Evolutionary conservation across 495 filamentous ascomycete genomes (phyloP).

Genomic region (Trypethelium eluteriae): DNA sequence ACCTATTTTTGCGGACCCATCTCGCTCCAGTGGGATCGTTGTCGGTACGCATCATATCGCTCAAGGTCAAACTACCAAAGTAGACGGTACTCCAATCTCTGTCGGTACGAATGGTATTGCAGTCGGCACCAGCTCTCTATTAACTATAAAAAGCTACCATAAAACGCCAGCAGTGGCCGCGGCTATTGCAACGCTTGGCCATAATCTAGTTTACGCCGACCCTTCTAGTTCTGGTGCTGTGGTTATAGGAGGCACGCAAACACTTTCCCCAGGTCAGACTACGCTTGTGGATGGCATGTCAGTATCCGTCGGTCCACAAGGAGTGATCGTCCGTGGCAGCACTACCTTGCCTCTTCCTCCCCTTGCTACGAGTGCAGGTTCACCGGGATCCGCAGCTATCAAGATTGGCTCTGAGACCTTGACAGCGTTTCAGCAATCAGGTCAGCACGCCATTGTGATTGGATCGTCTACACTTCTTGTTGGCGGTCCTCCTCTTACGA

Average conservation of each 20-base stretch:
- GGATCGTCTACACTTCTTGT: constrained; percentile 2
- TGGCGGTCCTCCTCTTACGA: neutral
- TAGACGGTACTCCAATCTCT: neutral
- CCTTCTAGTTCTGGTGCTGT: neutral
- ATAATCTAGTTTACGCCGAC: neutral
- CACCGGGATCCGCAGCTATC: constrained; percentile 5
- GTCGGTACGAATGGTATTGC: neutral
- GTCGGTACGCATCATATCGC: neutral
- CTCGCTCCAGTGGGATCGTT: neutral
- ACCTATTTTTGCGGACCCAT: neutral
- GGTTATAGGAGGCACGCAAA: neutral
- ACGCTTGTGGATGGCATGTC: neutral
- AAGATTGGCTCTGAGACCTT: neutral
- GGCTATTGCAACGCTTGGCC: constrained; percentile 2
- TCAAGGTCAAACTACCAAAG: neutral
- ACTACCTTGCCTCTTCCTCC: constrained; percentile 4
- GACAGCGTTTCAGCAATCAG: constrained; percentile 1
- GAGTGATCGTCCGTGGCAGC: neutral
- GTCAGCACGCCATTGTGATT: neutral
- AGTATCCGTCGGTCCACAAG: neutral
- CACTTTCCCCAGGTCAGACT: neutral
- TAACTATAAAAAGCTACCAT: neutral
- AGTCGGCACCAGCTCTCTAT: neutral
- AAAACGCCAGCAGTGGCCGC: neutral
- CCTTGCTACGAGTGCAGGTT: neutral